These are phyloP conservation scores for Kregervanrija pseudodelftensis DNA, from an alignment of 805 yeast genomes.

Conservation along the genomic window DNA sequence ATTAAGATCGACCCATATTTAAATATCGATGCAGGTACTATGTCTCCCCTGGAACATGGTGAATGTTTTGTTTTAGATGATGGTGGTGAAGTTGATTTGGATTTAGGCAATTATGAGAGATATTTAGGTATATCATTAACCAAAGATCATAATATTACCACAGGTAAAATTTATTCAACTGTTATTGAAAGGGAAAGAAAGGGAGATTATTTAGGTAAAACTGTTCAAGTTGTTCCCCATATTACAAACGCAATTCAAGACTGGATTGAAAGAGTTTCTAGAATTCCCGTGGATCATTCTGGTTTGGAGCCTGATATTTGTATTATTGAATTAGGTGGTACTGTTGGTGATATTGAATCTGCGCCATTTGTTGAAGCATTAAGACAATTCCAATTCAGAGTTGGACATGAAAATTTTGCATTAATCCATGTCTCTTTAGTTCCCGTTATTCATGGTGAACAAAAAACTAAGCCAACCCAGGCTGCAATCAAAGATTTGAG, in stretches of 20 bases:
- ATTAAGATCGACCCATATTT: slow-evolving; percentile 98
- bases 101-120: slow-evolving; percentile 96
- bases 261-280: slow-evolving; percentile 93
- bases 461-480: slow-evolving; percentile 98
- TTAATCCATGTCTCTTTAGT: slow-evolving; percentile 94
- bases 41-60: slow-evolving; percentile 99
- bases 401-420: slow-evolving; percentile 89
- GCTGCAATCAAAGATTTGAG: slow-evolving; percentile 97
- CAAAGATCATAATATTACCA: slow-evolving; percentile 91
- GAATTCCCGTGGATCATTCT: slow-evolving; percentile 83
- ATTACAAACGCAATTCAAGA: slow-evolving; percentile 96
- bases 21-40: slow-evolving; percentile 99
- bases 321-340: slow-evolving; percentile 96
- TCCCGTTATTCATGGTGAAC: slow-evolving; percentile 98
- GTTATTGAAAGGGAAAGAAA: slow-evolving; percentile 93
- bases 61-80: slow-evolving; percentile 97
- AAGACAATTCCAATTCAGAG: slow-evolving; percentile 97
- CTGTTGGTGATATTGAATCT: slow-evolving; percentile 98
- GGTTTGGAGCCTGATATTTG: slow-evolving; percentile 92
- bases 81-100: slow-evolving; percentile 98
- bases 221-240: slow-evolving; percentile 99
- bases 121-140: slow-evolving; percentile 91
- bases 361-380: slow-evolving; percentile 99
- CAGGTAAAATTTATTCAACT: slow-evolving; percentile 92
- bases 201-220: slow-evolving; percentile 96